phyloP scores from a whole-genome alignment of 306 rosid species.

The Sesbania bispinosa region DNA sequence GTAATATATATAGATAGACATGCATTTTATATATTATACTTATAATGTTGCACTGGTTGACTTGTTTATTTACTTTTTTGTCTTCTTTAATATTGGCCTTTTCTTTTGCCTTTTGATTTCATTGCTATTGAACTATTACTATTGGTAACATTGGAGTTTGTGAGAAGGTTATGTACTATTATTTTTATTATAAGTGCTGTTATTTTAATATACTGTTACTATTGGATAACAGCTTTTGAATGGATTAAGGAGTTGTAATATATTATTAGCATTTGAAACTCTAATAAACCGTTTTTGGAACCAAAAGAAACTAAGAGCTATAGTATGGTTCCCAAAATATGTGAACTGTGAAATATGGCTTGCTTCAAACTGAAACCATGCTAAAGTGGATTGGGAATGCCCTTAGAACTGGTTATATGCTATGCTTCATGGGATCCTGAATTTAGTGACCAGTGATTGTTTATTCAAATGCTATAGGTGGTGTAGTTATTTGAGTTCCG shows the following conservation, averaged over 20 bases:
- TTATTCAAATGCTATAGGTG: neutral
- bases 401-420: neutral
- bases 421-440: neutral
- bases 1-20: neutral
- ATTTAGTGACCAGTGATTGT: neutral
- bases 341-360: neutral
- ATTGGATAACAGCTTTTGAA: neutral
- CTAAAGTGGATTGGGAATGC: neutral
- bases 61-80: neutral
- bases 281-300: neutral
- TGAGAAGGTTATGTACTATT: neutral
- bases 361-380: neutral
- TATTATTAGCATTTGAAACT: neutral
- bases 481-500: neutral
- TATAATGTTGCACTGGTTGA: neutral
- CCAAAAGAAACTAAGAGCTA: too few relatives aligned
- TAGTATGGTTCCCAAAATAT: neutral
- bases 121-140: neutral
- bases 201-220: neutral
- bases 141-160: neutral
- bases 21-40: neutral
- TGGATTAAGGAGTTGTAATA: neutral
- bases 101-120: neutral
- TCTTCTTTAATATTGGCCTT: neutral
- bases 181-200: neutral